Evolutionary conservation across 495 filamentous ascomycete species (phyloP).

Genomic region (Rhypophila decipiens): DNA sequence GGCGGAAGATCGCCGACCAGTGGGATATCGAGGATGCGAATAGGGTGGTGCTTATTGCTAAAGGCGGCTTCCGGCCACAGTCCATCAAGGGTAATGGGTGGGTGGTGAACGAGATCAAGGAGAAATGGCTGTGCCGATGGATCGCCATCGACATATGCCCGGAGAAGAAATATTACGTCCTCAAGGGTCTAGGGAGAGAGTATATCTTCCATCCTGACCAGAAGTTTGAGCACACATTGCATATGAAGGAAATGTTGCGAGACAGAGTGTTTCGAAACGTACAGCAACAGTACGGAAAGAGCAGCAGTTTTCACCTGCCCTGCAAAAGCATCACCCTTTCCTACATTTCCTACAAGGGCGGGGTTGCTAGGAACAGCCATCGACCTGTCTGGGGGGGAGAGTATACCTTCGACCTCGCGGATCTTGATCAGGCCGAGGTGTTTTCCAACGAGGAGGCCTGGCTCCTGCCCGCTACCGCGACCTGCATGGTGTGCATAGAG

Average conservation of each 20-base stretch:
- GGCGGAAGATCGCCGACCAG: conserved; percentile 11
- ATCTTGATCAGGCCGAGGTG: conserved; percentile 18
- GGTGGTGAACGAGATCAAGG: conserved; percentile 20
- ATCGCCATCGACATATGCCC: conserved; percentile 20
- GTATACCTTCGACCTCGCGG: conserved; percentile 27
- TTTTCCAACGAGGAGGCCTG: conserved; percentile 28
- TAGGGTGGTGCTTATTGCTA: conserved; percentile 22
- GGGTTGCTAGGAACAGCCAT: conserved; percentile 6
- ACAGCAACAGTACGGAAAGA: conserved; percentile 9
- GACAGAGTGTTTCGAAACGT: conserved; percentile 12
- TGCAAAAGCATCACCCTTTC: conserved; percentile 19
- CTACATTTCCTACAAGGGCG: conserved; percentile 9
- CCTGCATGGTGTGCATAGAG: conserved; percentile 34
- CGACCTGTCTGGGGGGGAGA: conserved; percentile 19
- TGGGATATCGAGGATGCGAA: conserved; percentile 15
- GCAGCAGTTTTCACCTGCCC: conserved; percentile 8
- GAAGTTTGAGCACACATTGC: conserved; percentile 3
- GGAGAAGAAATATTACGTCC: conserved; percentile 15
- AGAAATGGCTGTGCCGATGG: conserved; percentile 29
- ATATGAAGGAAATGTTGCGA: conserved; percentile 6
- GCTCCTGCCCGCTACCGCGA: conserved; percentile 25
- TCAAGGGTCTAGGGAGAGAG: conserved; percentile 23
- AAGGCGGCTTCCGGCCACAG: conserved; percentile 24
- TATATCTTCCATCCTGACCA: conserved; percentile 25
- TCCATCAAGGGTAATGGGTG: conserved; percentile 27